phyloP scores from a whole-genome alignment of 768 basidiomycete genomes.

The Termitomyces titanicus region DNA sequence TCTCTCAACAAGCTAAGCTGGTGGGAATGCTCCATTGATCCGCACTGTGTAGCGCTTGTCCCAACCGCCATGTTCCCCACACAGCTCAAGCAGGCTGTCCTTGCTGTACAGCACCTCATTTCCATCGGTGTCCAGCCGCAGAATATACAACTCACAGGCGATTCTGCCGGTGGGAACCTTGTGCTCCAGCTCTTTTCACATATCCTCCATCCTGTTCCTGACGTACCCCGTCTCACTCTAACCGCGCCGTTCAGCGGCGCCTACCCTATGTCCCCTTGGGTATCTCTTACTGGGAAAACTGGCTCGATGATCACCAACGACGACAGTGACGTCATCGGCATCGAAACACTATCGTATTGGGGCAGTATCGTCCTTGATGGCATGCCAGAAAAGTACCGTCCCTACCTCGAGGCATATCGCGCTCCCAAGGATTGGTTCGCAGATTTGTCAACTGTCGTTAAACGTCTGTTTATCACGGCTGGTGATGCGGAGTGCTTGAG shows the following conservation, averaged over 20 bases:
- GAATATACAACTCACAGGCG: constrained; percentile 26
- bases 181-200: constrained; percentile 25
- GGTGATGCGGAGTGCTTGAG: constrained; percentile 31
- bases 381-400: constrained; percentile 17
- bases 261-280: constrained; percentile 31
- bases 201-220: constrained; percentile 25
- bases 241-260: constrained; percentile 18
- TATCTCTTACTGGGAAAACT: constrained; percentile 14
- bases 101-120: constrained; percentile 25
- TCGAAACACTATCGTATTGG: constrained; percentile 11
- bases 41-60: constrained; percentile 16
- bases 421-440: constrained; percentile 32
- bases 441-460: constrained; percentile 25
- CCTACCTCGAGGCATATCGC: constrained; percentile 27
- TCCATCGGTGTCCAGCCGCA: constrained; percentile 21
- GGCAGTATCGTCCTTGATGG: constrained; percentile 14
- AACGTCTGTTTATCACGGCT: constrained; percentile 31
- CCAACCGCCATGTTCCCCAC: constrained; percentile 26
- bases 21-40: no score
- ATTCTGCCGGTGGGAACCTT: constrained; percentile 32
- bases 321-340: constrained; percentile 18
- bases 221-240: constrained; percentile 14
- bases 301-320: constrained; percentile 12
- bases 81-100: constrained; percentile 22
- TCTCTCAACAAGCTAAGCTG: not conserved